A percentile compares a stretch with the other conserved stretches of the same genome.
These are phyloP conservation scores for Phytophthora sp. DNA, from an alignment of 352 stramenopile genomes.

Conservation along the genomic window DNA sequence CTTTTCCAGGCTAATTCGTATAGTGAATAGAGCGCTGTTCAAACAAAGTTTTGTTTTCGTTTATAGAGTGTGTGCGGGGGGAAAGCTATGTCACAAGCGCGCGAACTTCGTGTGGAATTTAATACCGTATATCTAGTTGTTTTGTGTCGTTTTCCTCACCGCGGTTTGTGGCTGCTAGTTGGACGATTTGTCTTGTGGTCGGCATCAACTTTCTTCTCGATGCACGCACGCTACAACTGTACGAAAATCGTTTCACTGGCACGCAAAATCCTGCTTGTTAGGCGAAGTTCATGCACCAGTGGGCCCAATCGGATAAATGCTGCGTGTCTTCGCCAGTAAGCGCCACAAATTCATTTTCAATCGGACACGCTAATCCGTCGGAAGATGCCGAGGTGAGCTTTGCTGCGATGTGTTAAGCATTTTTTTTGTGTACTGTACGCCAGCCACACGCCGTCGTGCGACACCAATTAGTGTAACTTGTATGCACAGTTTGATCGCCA, in stretches of 20 bases:
- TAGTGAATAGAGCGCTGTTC: too few species aligned
- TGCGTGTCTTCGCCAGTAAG: conserved; percentile 15
- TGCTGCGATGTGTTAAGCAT: conserved; percentile 28
- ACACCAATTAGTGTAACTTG: too few species aligned
- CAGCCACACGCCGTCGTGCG: conserved; percentile 24
- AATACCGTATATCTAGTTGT: conserved; percentile 7
- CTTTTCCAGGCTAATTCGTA: too few species aligned
- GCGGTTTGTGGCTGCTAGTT: neutral
- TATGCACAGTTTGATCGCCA: too few species aligned
- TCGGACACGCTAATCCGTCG: conserved; percentile 21
- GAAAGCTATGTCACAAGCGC: too few species aligned
- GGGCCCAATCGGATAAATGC: conserved; percentile 10
- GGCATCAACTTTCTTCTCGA: conserved; percentile 11
- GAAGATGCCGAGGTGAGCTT: conserved; percentile 34
- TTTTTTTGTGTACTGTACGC: conserved; percentile 15
- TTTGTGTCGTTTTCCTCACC: neutral
- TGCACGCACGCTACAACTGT: conserved; percentile 17
- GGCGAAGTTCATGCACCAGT: neutral
- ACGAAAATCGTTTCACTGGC: conserved; percentile 5
- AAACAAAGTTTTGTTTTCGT: too few species aligned
- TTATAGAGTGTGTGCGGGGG: too few species aligned
- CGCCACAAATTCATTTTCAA: conserved; percentile 14
- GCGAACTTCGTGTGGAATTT: neutral
- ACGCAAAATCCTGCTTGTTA: neutral
- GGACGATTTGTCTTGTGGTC: conserved; percentile 17